Conservation (phyloP, 805 yeast genomes). For the Candida oleophila region DNA sequence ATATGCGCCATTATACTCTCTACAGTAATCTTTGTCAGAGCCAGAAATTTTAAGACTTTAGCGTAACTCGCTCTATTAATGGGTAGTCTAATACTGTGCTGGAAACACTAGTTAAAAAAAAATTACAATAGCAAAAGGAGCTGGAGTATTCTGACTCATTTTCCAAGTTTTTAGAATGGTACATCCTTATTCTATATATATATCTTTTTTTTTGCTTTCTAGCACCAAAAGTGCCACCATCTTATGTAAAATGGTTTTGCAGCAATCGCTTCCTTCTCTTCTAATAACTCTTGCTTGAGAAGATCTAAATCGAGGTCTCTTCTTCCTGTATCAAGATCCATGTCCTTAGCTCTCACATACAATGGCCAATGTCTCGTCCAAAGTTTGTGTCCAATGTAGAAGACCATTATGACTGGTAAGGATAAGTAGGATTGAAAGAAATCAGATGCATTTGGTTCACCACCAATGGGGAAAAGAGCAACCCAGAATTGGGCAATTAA, state of each 20-base stretch:
- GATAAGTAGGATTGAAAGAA: conserved; percentile 38
- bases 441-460: conserved; percentile 30
- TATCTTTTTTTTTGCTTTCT: too few species aligned
- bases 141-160: too few species aligned
- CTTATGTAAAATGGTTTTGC: conserved; percentile 35
- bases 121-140: too few species aligned
- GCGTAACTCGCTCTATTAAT: too few species aligned
- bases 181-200: too few species aligned
- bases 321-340: conserved; percentile 43
- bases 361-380: conserved; percentile 39
- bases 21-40: too few species aligned
- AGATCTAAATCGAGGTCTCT: conserved; percentile 41
- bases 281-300: conserved; percentile 32
- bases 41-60: too few species aligned
- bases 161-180: too few species aligned
- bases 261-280: conserved; percentile 29
- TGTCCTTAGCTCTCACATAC: conserved; percentile 31
- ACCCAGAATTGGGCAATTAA: conserved; percentile 43
- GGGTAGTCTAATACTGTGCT: too few species aligned
- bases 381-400: conserved; percentile 39
- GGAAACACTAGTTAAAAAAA: too few species aligned
- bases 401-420: conserved; percentile 32
- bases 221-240: conserved; percentile 34
- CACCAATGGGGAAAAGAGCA: conserved; percentile 38
- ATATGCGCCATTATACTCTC: too few species aligned